Conservation (phyloP, 768 basidiomycete genomes). For the Coprinopsis cinerea region DNA sequence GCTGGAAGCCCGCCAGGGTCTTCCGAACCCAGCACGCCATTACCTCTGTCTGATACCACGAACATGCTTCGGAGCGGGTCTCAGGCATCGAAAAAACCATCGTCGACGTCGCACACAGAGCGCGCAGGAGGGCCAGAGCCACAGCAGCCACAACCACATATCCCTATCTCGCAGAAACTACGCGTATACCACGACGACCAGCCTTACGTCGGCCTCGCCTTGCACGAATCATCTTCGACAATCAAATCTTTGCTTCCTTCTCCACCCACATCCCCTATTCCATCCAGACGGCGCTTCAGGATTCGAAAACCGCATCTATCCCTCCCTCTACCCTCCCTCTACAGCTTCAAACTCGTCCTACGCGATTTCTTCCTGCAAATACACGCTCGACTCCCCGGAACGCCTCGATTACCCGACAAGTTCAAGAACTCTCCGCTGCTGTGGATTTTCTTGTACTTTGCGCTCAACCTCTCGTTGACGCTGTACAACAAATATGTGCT, state of each 20-base stretch:
- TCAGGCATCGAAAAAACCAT: neutral
- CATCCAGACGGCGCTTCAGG: neutral
- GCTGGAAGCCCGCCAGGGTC: too few species aligned
- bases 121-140: neutral
- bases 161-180: neutral
- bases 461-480: constrained; percentile 87
- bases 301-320: neutral
- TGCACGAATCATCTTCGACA: neutral
- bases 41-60: too few species aligned
- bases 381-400: too few species aligned
- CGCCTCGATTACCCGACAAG: too few species aligned
- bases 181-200: constrained; percentile 5
- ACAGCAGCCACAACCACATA: neutral
- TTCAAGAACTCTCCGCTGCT: constrained; percentile 22
- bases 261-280: neutral
- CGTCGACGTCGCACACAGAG: too few species aligned
- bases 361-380: too few species aligned
- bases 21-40: too few species aligned
- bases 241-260: constrained; percentile 1
- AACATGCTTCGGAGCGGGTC: neutral
- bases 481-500: constrained; percentile 94
- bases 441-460: constrained; percentile 83
- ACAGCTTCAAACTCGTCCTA: too few species aligned
- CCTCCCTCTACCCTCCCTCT: too few species aligned
- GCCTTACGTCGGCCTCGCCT: neutral